These are phyloP conservation scores for Russula lepida DNA, from an alignment of 768 basidiomycete genomes.

Conservation along the genomic window DNA sequence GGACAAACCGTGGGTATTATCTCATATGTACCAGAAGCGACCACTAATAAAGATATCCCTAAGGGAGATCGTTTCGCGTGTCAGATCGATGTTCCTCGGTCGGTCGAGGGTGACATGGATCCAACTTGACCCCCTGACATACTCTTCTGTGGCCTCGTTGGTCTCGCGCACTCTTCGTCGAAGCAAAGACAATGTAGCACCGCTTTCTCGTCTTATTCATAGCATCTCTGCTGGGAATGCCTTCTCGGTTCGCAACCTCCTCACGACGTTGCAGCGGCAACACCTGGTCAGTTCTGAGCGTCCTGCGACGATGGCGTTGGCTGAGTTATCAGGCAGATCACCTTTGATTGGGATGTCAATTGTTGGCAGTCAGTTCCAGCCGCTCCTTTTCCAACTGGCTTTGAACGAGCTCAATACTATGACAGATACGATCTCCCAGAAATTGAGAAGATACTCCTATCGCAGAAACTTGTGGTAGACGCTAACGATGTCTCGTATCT, in stretches of 20 bases:
- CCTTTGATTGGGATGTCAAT: slow-evolving; percentile 57
- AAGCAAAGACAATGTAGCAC: slow-evolving; percentile 43
- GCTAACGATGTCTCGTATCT: slow-evolving; percentile 58
- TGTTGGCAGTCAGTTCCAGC: slow-evolving; percentile 48
- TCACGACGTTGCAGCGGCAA: slow-evolving; percentile 56
- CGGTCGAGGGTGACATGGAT: slow-evolving; percentile 61
- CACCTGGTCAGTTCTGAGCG: slow-evolving; percentile 39
- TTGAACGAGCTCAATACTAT: not conserved
- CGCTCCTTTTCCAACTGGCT: not conserved
- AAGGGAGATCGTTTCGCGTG: slow-evolving; percentile 39
- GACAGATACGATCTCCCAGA: slow-evolving; percentile 45
- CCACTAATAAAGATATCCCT: not conserved
- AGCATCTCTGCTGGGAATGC: slow-evolving; percentile 59
- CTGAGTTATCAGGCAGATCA: slow-evolving; percentile 36
- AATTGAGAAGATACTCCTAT: slow-evolving; percentile 47
- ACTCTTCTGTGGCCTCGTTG: slow-evolving; percentile 46
- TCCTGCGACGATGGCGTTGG: not conserved
- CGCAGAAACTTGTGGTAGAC: slow-evolving; percentile 43
- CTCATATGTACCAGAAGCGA: not conserved
- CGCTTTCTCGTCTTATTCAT: slow-evolving; percentile 48
- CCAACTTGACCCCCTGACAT: slow-evolving; percentile 49
- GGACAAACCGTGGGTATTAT: slow-evolving; percentile 36
- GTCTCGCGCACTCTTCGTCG: slow-evolving; percentile 59
- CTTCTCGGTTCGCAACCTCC: slow-evolving; percentile 56
- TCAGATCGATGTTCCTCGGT: slow-evolving; percentile 49